Conservation (phyloP, 164 flowering plant species). For the Taxillus chinensis region DNA sequence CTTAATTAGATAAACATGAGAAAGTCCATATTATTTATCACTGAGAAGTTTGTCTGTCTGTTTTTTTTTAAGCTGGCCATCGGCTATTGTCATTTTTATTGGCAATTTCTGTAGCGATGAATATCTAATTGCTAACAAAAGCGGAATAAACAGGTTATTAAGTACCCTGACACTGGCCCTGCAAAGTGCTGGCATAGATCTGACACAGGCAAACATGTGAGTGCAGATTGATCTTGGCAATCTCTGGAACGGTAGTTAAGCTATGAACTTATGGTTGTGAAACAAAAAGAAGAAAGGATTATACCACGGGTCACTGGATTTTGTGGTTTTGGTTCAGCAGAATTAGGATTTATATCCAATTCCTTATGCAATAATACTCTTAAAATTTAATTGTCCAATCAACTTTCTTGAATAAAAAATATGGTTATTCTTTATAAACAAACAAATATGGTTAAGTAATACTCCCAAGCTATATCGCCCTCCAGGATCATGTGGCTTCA, state of each 20-base stretch:
- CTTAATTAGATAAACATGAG: no score
- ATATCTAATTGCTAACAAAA: no score
- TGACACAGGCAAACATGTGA: conserved; percentile 56
- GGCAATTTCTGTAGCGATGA: no score
- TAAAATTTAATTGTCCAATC: no score
- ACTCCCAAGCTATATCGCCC: neutral
- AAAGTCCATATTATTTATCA: no score
- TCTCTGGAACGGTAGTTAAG: conserved; percentile 21
- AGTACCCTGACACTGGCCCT: conserved; percentile 46
- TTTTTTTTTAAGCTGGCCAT: no score
- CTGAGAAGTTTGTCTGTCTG: no score
- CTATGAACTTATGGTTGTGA: conserved; percentile 9
- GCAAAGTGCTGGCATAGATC: conserved; percentile 50
- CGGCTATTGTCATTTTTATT: no score
- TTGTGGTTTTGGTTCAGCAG: neutral
- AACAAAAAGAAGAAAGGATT: no score
- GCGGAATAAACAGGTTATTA: conserved; percentile 45
- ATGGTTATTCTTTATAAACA: no score
- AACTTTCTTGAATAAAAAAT: no score
- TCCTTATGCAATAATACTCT: neutral
- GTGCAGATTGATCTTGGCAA: conserved; percentile 66
- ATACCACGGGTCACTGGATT: neutral
- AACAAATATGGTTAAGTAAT: no score
- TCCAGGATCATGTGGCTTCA: conserved; percentile 23
- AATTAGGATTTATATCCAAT: neutral